These are phyloP conservation scores for Plasmodium gonderi DNA, from an alignment of 169 alveolate species.

Conservation along the genomic window DNA sequence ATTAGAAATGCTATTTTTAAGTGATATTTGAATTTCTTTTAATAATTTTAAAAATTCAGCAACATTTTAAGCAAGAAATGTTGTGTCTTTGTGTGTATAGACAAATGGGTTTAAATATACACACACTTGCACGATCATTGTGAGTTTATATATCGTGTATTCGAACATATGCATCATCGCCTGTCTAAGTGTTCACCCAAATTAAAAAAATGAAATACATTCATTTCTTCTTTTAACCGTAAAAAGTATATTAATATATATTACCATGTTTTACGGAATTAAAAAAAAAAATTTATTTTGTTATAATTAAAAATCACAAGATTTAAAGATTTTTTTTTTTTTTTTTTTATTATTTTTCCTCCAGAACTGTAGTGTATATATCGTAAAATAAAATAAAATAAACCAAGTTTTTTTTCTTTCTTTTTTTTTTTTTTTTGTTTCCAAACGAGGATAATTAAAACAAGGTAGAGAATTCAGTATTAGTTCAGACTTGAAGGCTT, in stretches of 20 bases:
- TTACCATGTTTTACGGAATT: constrained; percentile 18
- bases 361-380: no score
- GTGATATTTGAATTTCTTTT: neutral
- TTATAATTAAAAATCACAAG: constrained; percentile 7
- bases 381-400: no score
- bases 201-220: constrained; percentile 32
- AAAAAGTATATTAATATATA: neutral
- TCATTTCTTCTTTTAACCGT: constrained; percentile 19
- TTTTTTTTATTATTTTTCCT: neutral
- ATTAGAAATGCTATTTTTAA: neutral
- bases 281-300: constrained; percentile 1
- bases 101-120: neutral
- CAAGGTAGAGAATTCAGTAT: no score
- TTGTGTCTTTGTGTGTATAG: neutral
- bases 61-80: neutral
- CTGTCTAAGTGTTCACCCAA: neutral
- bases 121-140: neutral
- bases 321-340: neutral
- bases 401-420: no score
- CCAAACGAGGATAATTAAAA: no score
- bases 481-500: no score
- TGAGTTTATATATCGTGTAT: no score
- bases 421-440: neutral
- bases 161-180: no score
- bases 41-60: neutral